Base-by-base conservation (phyloP, 257 asterid genomes). In the Leptodermis oblonga region DNA sequence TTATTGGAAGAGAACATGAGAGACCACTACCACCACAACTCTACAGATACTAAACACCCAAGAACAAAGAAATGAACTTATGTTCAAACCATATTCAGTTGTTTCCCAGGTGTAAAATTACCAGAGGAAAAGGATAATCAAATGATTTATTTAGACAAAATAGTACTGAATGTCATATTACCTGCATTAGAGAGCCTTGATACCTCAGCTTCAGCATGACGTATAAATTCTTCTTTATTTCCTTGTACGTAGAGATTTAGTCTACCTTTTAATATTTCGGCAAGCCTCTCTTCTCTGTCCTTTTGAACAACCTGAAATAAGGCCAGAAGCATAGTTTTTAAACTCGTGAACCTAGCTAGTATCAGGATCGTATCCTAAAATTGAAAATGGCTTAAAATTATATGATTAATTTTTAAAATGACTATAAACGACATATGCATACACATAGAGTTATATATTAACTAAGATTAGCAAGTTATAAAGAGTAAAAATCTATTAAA, bases 271-370 rank as follows among this genome's bases (percentile, higher is more conserved):
- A 94, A 88, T 77, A 82, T 78, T 75, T 82, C 78, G 74, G 85
- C 90, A 80, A 94, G 99, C 81, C 91, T 94, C 76, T 94, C 97
- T 80, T 94, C 97, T 81, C 99, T 89, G 77, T 94, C 99, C 86
- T 62, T 91, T 78, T 94, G 99, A 71, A 88, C 84, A 73, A 69
- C 80, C 99, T 93, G 78, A 49, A 69, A 62, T 80, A 43, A 67
- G 58, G 67, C 33, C 72, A 74, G 54, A 49, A n/a, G n/a, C n/a
- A n/a, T n/a, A n/a, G n/a, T n/a, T n/a, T n/a, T n/a, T n/a, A n/a
- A n/a, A n/a, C n/a, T n/a, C n/a, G n/a, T n/a, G n/a, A n/a, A n/a
- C n/a, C n/a, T n/a, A n/a, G n/a, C n/a, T n/a, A n/a, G n/a, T n/a
- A n/a, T n/a, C n/a, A n/a, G n/a, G n/a, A n/a, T n/a, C n/a, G n/a